Percentiles rank a stretch among this genome's conserved stretches.
phyloP scores from a whole-genome alignment of 192 early-diverging fungal genomes.

The Rhizoclosmatium sp. region DNA sequence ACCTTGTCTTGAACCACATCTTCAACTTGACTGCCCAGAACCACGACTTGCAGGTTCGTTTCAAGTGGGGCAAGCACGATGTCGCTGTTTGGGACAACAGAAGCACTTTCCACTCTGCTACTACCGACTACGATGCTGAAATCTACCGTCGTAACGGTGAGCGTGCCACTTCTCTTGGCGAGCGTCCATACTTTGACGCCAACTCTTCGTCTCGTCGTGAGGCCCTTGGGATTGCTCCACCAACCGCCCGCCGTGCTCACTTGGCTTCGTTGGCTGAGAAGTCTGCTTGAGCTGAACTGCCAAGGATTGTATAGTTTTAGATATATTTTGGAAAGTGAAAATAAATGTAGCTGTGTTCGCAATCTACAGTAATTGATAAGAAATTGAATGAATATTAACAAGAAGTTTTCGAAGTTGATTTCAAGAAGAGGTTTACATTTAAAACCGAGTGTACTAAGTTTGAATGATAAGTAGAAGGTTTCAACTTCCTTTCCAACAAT shows the following conservation, averaged over 20 bases:
- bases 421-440: too few species aligned
- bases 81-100: conserved; percentile 60
- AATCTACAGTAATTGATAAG: too few species aligned
- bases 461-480: too few species aligned
- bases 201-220: conserved; percentile 1
- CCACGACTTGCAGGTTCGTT: conserved; percentile 60
- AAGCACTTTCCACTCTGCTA: conserved; percentile 38
- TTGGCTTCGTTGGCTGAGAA: background rate
- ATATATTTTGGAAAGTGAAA: too few species aligned
- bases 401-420: too few species aligned
- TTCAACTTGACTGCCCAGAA: conserved; percentile 59
- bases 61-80: conserved; percentile 52
- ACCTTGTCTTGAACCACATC: conserved; percentile 63
- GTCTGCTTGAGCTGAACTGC: background rate
- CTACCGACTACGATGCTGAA: conserved; percentile 38
- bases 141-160: conserved; percentile 40
- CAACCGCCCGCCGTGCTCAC: background rate
- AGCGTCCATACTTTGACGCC: conserved; percentile 51
- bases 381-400: too few species aligned
- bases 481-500: too few species aligned
- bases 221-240: conserved; percentile 22
- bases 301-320: too few species aligned
- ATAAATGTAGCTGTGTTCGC: too few species aligned
- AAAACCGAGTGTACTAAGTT: too few species aligned
- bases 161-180: conserved; percentile 44